Evolutionary conservation across 2,329 filamentous ascomycete species (phyloP).

Genomic region (Diaporthe capsici): DNA sequence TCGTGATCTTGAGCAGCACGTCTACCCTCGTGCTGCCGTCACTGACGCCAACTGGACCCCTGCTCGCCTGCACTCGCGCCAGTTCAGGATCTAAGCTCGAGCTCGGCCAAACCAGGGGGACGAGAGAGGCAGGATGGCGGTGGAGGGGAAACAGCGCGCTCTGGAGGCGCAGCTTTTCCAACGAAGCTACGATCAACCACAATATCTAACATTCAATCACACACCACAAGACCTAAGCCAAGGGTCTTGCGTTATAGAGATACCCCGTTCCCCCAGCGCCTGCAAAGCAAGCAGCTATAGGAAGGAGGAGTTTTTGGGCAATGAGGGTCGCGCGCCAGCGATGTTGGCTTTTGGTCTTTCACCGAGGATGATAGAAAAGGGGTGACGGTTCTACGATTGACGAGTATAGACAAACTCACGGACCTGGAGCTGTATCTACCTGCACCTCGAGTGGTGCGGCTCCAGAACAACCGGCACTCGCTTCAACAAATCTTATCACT

Average conservation of each 20-base stretch:
- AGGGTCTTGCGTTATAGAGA: conserved; percentile 32
- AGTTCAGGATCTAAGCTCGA: conserved; percentile 15
- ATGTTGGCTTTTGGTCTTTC: conserved; percentile 3
- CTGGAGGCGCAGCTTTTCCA: conserved; percentile 41
- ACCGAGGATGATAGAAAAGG: conserved; percentile 10
- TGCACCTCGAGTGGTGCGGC: conserved; percentile 2
- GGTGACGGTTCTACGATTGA: conserved; percentile 38
- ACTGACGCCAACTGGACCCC: conserved; percentile 39
- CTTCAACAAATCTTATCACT: conserved; percentile 30
- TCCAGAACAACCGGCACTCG: conserved; percentile 29
- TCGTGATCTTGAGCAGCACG: conserved; percentile 34
- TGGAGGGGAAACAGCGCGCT: conserved; percentile 36
- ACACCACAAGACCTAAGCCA: not conserved
- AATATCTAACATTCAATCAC: conserved; percentile 35
- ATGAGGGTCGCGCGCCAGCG: conserved; percentile 3
- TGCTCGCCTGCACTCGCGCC: conserved; percentile 19
- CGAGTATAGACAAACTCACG: conserved; percentile 38
- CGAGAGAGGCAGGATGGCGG: conserved; percentile 16
- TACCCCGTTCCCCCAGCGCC: conserved; percentile 38
- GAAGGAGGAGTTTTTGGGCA: conserved; percentile 39
- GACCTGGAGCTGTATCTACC: conserved; percentile 11
- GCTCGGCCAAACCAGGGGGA: not conserved
- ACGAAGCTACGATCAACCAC: conserved; percentile 41
- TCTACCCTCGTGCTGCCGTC: conserved; percentile 41
- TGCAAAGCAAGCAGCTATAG: conserved; percentile 28